These are phyloP conservation scores for Protomyces lactucae-debilis DNA, from an alignment of 1,139 yeast species.

Conservation along the genomic window DNA sequence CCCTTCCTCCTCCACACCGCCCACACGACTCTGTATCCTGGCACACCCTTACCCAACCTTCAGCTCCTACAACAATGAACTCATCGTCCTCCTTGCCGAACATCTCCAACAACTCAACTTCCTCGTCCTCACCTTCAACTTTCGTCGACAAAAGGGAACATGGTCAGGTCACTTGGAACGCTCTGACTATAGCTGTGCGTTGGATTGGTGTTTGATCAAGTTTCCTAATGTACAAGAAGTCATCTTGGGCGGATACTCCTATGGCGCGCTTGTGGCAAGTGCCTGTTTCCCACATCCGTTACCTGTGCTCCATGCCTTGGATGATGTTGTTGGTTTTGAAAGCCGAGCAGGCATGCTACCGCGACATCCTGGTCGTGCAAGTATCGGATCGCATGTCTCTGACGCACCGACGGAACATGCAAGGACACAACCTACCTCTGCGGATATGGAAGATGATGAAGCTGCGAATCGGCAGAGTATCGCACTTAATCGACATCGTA, in stretches of 20 bases:
- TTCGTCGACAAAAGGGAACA: conserved; percentile 13
- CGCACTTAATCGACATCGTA: not conserved
- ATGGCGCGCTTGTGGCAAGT: conserved; percentile 24
- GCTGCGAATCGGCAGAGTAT: not conserved
- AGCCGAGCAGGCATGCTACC: not conserved
- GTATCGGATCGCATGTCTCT: not conserved
- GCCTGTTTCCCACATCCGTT: conserved; percentile 18
- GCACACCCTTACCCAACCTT: conserved; percentile 15
- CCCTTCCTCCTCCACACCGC: conserved; percentile 5
- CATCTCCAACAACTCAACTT: conserved; percentile 5
- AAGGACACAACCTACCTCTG: not conserved
- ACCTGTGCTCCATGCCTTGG: not conserved
- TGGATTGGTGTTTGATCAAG: conserved; percentile 17
- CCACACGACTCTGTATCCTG: conserved; percentile 12
- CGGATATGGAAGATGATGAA: not conserved
- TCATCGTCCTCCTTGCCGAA: conserved; percentile 13
- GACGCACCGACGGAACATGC: not conserved
- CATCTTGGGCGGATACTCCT: conserved; percentile 21
- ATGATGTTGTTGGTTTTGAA: not conserved
- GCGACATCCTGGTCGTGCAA: not conserved
- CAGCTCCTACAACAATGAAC: conserved; percentile 20
- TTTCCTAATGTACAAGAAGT: conserved; percentile 7
- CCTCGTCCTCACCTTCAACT: conserved; percentile 25
- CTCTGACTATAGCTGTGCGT: conserved; percentile 5
- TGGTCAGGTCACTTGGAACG: conserved; percentile 18